These are phyloP conservation scores for Russula compacta DNA, from an alignment of 768 basidiomycete genomes.

Conservation along the genomic window DNA sequence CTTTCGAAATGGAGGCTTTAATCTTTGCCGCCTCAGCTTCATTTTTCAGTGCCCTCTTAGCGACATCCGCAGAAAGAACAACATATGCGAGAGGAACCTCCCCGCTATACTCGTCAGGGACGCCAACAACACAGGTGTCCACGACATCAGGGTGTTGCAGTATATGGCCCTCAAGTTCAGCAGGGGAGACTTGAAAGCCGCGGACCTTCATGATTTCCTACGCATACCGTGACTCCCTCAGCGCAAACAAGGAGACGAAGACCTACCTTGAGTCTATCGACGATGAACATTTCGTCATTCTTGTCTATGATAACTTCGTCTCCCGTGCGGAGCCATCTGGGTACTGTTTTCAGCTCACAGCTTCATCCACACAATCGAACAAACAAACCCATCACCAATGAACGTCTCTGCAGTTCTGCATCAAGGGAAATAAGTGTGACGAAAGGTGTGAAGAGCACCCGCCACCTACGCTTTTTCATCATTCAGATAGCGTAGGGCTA, in stretches of 20 bases:
- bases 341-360: neutral
- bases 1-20: conserved; percentile 15
- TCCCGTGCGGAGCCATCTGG: conserved; percentile 60
- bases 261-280: conserved; percentile 50
- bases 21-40: conserved; percentile 1
- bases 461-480: conserved; percentile 48
- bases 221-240: conserved; percentile 1
- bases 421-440: neutral
- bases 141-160: conserved; percentile 50
- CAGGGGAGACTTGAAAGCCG: conserved; percentile 69
- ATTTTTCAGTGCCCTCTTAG: conserved; percentile 2
- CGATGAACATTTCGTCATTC: conserved; percentile 48
- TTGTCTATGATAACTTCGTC: conserved; percentile 50
- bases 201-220: conserved; percentile 61
- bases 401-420: conserved; percentile 60
- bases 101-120: conserved; percentile 62
- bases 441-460: neutral
- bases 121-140: conserved; percentile 54
- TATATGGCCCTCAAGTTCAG: conserved; percentile 62
- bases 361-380: neutral
- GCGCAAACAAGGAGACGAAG: conserved; percentile 8
- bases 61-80: conserved; percentile 32
- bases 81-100: conserved; percentile 67
- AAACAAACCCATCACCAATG: conserved; percentile 50
- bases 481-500: conserved; percentile 40